Percentiles rank a stretch among this genome's conserved stretches.
These are phyloP conservation scores for Kuraishia cidri DNA, from an alignment of 805 yeast genomes.

Conservation along the genomic window DNA sequence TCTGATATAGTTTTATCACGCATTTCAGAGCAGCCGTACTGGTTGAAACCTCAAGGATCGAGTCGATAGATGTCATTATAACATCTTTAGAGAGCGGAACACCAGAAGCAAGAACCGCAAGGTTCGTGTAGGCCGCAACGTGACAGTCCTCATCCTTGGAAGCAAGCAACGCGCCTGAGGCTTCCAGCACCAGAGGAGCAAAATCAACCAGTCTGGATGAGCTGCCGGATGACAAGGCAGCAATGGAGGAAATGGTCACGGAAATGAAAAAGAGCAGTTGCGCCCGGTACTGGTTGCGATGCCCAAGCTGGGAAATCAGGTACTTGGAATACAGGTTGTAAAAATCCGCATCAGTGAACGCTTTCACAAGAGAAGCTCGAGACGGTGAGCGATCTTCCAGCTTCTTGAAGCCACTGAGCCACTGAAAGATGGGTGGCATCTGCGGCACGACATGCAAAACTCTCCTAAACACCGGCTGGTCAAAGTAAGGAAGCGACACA, in stretches of 20 bases:
- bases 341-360: conserved; percentile 63
- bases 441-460: conserved; percentile 62
- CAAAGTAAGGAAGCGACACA: conserved; percentile 75
- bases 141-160: conserved; percentile 51
- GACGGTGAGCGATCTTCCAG: conserved; percentile 58
- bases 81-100: conserved; percentile 53
- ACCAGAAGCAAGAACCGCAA: conserved; percentile 71
- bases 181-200: conserved; percentile 51
- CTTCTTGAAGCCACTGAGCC: conserved; percentile 63
- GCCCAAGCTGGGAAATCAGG: conserved; percentile 36
- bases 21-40: no score
- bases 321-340: conserved; percentile 58
- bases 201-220: conserved; percentile 33
- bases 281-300: conserved; percentile 51
- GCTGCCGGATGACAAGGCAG: conserved; percentile 42
- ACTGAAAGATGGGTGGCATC: conserved; percentile 73
- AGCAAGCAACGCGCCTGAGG: conserved; percentile 44
- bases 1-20: conserved; percentile 40
- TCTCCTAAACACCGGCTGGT: conserved; percentile 64
- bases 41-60: no score
- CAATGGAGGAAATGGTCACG: conserved; percentile 55
- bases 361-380: conserved; percentile 57
- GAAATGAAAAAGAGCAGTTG: conserved; percentile 78
- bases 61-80: conserved; percentile 50
- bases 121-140: conserved; percentile 73